Evolutionary conservation across 1,284 basidiomycete species (phyloP).

Genomic region (Puccinia horiana): DNA sequence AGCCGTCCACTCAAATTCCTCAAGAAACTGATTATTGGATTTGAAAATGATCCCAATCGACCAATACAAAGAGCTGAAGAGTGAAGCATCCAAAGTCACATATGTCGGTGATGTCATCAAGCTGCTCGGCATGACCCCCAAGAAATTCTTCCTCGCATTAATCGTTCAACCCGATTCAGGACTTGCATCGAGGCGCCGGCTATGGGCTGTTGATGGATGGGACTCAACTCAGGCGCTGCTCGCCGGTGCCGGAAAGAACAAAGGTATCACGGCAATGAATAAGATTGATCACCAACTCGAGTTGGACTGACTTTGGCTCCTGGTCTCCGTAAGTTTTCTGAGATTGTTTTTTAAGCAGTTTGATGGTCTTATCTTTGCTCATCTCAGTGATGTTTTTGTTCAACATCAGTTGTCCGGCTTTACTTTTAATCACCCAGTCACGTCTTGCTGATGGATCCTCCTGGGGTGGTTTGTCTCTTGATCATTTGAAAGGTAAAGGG

Average conservation of each 20-base stretch:
- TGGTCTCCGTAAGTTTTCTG: not conserved
- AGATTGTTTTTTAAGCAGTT: not conserved
- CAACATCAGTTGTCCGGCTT: not conserved
- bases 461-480: not conserved
- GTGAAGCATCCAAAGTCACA: not conserved
- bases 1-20: too few relatives aligned
- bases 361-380: not conserved
- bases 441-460: not conserved
- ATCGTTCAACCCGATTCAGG: not conserved
- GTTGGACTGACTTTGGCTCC: not conserved
- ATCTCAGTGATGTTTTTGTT: not conserved
- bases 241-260: not conserved
- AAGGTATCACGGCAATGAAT: not conserved
- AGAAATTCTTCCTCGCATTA: not conserved
- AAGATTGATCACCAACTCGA: not conserved
- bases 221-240: not conserved
- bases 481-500: not conserved
- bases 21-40: too few relatives aligned
- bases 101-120: not conserved
- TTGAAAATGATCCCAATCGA: not conserved
- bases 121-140: not conserved
- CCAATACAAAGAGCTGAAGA: not conserved
- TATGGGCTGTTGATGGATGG: not conserved
- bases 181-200: not conserved
- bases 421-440: not conserved